Base-by-base conservation (phyloP, 768 basidiomycete species). In the Lactarius indigo region DNA sequence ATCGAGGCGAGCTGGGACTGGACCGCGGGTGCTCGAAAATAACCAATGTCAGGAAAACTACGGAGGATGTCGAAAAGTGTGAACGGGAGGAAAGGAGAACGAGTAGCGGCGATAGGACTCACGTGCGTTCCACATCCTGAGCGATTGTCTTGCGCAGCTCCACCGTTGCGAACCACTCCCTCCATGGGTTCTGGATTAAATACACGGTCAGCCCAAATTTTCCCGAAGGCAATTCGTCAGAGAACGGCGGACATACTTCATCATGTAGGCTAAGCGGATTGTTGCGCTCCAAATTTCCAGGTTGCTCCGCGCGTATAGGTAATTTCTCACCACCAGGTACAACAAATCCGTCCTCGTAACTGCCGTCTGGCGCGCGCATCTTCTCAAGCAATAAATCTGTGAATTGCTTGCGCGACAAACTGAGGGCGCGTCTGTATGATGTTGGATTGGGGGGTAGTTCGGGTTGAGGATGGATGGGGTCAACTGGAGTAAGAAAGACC, bases 61-160 rank as follows among this genome's bases (percentile, higher is more conserved):
- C 59, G 50, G 50, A 63, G 35, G 33, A 37, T 56, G 37, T 52
- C 1, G 18, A 30, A 23, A 41, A 9, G n/a, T n/a, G 20, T 31
- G 28, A 64, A 35, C 44, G 55, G 28, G 5, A 15, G 10, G 26
- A 4, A 13, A 26, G n/a, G 64, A 18, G 26, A n/a, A 28, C 7
- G 41, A 4, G 59, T 44, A 17, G 28, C 60, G 17, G 68, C 18
- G 42, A 17, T 9, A 33, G 31, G 56, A 80, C 92, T 76, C 77
- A 95, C 88, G 97, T 98, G 72, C 97, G 83, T 72, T 97, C 94
- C 0, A 99, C 97, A 74, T 99, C 97, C 76, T 97, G 94, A 44
- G 86, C 78, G 57, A 99, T 97, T 15, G 87, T 92, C 74, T 90
- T 94, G 41, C 95, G 84, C 44, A 98, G 79, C 66, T 98, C 97